These are phyloP conservation scores for Bretziella fagacearum DNA, from an alignment of 2,329 filamentous ascomycete species.

Conservation along the genomic window DNA sequence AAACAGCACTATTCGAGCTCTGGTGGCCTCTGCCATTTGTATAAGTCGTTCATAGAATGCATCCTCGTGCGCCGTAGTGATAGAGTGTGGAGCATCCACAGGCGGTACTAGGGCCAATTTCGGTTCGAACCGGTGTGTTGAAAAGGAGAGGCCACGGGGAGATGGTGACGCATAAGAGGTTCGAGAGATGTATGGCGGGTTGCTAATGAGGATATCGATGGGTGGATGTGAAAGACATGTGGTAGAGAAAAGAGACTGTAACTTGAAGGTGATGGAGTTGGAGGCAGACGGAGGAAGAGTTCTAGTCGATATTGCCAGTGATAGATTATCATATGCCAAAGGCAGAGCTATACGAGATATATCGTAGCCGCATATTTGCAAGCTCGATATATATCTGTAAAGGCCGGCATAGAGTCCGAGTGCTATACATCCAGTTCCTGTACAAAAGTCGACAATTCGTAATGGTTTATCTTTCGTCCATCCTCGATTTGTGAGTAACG, in stretches of 20 bases:
- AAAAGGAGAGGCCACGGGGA: conserved; percentile 38
- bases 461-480: conserved; percentile 23
- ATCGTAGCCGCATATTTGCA: conserved; percentile 55
- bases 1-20: conserved; percentile 42
- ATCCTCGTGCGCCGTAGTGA: conserved; percentile 26
- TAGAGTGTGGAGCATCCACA: conserved; percentile 19
- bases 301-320: conserved; percentile 27
- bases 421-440: conserved; percentile 79
- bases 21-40: conserved; percentile 31
- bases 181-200: conserved; percentile 78
- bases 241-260: background rate
- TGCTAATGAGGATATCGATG: conserved; percentile 58
- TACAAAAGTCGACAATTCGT: conserved; percentile 68
- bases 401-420: conserved; percentile 55
- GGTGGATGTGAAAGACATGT: conserved; percentile 15
- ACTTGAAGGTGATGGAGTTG: conserved; percentile 15
- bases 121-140: conserved; percentile 71
- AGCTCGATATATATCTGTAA: conserved; percentile 19
- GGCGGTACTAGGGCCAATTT: conserved; percentile 54
- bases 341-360: conserved; percentile 47
- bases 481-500: background rate
- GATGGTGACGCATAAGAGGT: conserved; percentile 24
- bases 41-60: conserved; percentile 54
- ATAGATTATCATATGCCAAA: conserved; percentile 50
- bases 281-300: conserved; percentile 15